These are phyloP conservation scores for Pichia rugopelliculosa DNA, from an alignment of 805 yeast genomes.

Conservation along the genomic window DNA sequence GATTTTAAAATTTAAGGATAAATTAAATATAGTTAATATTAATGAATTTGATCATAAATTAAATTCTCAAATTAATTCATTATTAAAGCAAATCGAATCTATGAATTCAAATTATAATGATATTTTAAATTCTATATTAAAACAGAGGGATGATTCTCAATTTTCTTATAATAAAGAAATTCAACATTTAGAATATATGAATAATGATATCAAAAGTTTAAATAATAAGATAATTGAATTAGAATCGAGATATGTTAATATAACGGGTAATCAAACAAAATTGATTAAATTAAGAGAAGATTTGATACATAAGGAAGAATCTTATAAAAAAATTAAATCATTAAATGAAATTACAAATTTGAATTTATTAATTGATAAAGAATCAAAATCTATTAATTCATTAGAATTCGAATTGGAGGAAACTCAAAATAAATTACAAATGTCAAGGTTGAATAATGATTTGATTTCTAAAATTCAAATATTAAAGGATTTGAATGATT, in stretches of 20 bases:
- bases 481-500: conserved; percentile 14
- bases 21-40: conserved; percentile 3
- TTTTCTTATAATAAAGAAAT: conserved; percentile 35
- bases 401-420: conserved; percentile 45
- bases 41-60: conserved; percentile 12
- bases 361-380: conserved; percentile 29
- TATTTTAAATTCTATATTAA: conserved; percentile 12
- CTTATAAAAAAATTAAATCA: conserved; percentile 27
- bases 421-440: conserved; percentile 41
- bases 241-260: conserved; percentile 31
- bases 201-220: conserved; percentile 33
- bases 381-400: conserved; percentile 30
- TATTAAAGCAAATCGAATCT: conserved; percentile 3
- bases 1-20: conserved; percentile 5
- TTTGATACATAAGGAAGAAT: conserved; percentile 32
- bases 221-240: conserved; percentile 31
- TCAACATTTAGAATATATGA: conserved; percentile 36
- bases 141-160: conserved; percentile 16
- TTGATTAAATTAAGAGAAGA: conserved; percentile 38
- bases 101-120: conserved; percentile 5
- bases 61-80: conserved; percentile 5
- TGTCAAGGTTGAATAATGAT: conserved; percentile 52
- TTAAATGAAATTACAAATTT: conserved; percentile 25
- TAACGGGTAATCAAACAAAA: conserved; percentile 38
- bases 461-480: conserved; percentile 43